A percentile compares a stretch with the other conserved stretches of the same genome.
Evolutionary conservation across 768 basidiomycete species (phyloP).

Genomic region (Suillus variegatus): DNA sequence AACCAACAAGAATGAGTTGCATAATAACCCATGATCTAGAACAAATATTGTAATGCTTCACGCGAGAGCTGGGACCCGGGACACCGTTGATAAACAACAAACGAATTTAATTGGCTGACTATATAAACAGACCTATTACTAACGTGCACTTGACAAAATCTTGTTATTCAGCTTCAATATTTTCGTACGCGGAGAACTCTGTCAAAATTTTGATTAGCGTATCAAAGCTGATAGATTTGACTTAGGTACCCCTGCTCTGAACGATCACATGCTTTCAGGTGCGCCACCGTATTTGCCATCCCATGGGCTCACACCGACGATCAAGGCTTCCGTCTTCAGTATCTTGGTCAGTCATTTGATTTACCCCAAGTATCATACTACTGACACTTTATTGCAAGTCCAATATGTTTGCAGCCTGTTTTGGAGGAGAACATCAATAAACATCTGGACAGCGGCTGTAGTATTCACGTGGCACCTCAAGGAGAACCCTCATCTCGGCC

Average conservation of each 20-base stretch:
- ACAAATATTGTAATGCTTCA: background rate
- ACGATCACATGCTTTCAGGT: background rate
- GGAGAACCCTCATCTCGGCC: constrained; percentile 13
- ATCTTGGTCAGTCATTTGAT: constrained; percentile 25
- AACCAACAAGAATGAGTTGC: constrained; percentile 3
- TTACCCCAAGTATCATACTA: background rate
- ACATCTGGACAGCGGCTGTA: constrained; percentile 53
- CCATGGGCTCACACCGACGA: background rate
- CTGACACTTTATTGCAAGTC: constrained; percentile 32
- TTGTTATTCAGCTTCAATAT: background rate
- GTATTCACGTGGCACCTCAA: constrained; percentile 18
- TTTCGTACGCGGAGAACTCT: background rate
- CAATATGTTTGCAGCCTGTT: constrained; percentile 49
- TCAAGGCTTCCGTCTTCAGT: constrained; percentile 15
- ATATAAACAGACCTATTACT: background rate
- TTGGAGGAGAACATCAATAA: constrained; percentile 44
- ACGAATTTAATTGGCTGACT: no score
- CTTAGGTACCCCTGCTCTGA: background rate
- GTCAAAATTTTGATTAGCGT: background rate
- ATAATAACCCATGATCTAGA: background rate
- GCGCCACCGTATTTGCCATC: background rate
- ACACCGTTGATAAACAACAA: background rate
- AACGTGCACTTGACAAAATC: background rate
- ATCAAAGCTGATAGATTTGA: background rate
- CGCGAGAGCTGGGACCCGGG: background rate